These are phyloP conservation scores for Podila epigama DNA, from an alignment of 192 early-diverging fungal genomes.

Conservation along the genomic window DNA sequence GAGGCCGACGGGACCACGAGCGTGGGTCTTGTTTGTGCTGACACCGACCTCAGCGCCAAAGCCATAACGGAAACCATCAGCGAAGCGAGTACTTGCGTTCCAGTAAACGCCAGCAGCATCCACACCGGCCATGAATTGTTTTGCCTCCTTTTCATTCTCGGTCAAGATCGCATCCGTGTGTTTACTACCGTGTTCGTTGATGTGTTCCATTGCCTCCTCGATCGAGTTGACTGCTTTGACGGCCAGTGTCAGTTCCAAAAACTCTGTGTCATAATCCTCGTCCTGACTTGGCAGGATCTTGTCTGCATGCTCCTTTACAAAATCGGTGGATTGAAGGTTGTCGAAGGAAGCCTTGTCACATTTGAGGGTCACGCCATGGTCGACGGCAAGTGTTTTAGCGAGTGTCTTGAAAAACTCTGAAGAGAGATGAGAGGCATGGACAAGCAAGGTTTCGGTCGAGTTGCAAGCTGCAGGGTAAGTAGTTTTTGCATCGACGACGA, in stretches of 20 bases:
- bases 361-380: slow-evolving; percentile 65
- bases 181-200: slow-evolving; percentile 92
- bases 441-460: slow-evolving; percentile 89
- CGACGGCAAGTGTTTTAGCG: slow-evolving; percentile 67
- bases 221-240: slow-evolving; percentile 79
- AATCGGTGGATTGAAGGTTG: slow-evolving; percentile 6
- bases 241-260: slow-evolving; percentile 85
- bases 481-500: slow-evolving; percentile 93
- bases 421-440: slow-evolving; percentile 64
- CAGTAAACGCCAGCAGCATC: slow-evolving; percentile 98
- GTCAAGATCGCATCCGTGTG: slow-evolving; percentile 98
- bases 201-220: slow-evolving; percentile 87
- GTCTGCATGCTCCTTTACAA: slow-evolving; percentile 36
- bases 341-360: slow-evolving; percentile 50
- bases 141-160: slow-evolving; percentile 71
- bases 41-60: slow-evolving; percentile 99
- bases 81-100: slow-evolving; percentile 96
- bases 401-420: slow-evolving; percentile 59
- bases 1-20: slow-evolving; percentile 95
- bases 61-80: slow-evolving; percentile 98
- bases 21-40: slow-evolving; percentile 99
- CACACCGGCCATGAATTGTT: slow-evolving; percentile 89
- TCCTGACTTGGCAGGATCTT: slow-evolving; percentile 42
- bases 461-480: slow-evolving; percentile 92
- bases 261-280: slow-evolving; percentile 91